Conservation (phyloP, 768 basidiomycete species). For the Lentinula sp. region DNA sequence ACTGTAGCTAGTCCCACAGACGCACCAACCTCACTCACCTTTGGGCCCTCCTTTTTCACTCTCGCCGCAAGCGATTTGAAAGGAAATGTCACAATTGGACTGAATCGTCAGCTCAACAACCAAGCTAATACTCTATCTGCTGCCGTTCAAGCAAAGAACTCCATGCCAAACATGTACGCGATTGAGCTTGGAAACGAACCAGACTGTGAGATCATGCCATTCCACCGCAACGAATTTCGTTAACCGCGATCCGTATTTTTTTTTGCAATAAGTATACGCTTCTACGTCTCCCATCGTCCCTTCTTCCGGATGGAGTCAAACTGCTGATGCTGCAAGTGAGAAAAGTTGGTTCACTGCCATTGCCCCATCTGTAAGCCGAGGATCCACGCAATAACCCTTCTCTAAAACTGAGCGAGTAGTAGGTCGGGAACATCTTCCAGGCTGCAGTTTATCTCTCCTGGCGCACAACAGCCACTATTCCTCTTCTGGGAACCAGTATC, state of each 20-base stretch:
- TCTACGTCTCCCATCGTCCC: conserved; percentile 25
- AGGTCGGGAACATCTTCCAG: conserved; percentile 30
- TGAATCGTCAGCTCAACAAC: conserved; percentile 31
- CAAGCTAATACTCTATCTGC: conserved; percentile 25
- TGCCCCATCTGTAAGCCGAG: conserved; percentile 19
- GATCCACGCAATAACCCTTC: not conserved
- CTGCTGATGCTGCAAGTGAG: conserved; percentile 24
- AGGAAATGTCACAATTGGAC: conserved; percentile 28
- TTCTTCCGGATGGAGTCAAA: conserved; percentile 24
- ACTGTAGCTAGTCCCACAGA: conserved; percentile 27
- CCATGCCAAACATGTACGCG: conserved; percentile 26
- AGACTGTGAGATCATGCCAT: conserved; percentile 21
- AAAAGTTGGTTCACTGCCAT: conserved; percentile 24
- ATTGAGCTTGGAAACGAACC: conserved; percentile 34
- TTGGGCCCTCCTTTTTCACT: conserved; percentile 23
- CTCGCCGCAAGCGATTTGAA: conserved; percentile 21
- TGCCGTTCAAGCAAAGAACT: conserved; percentile 21
- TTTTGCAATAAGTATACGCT: conserved; percentile 19
- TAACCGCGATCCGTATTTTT: not conserved
- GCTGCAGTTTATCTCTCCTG: conserved; percentile 26
- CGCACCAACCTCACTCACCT: conserved; percentile 25
- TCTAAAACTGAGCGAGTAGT: not conserved
- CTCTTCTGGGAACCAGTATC: conserved; percentile 21
- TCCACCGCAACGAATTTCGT: not conserved
- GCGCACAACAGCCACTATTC: conserved; percentile 23